Evolutionary conservation across 2,329 filamentous ascomycete genomes (phyloP).

Genomic region (Seiridium unicorne): DNA sequence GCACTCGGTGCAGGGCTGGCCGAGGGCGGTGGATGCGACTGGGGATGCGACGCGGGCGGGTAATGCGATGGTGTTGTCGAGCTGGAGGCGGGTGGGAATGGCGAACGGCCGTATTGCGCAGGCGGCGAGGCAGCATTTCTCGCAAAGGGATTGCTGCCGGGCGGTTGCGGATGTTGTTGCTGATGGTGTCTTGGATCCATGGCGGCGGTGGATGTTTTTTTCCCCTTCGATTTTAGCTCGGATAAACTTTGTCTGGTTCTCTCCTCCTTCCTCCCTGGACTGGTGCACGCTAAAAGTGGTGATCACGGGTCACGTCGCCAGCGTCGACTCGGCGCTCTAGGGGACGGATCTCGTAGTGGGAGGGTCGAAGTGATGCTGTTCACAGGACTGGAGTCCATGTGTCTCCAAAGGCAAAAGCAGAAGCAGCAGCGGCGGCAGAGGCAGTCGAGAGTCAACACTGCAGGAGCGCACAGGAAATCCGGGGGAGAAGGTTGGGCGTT

Average conservation of each 20-base stretch:
- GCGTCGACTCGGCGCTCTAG: neutral
- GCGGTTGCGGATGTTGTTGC: neutral
- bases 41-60: constrained; percentile 19
- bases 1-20: constrained; percentile 22
- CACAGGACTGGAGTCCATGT: neutral
- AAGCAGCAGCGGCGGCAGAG: neutral
- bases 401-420: neutral
- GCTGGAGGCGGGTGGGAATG: constrained; percentile 10
- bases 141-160: constrained; percentile 8
- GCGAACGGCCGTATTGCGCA: constrained; percentile 13
- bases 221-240: neutral
- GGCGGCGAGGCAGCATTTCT: constrained; percentile 11
- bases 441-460: neutral
- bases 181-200: constrained; percentile 11
- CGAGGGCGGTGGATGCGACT: constrained; percentile 21
- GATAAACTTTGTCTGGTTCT: neutral
- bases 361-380: neutral
- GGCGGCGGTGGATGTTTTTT: neutral
- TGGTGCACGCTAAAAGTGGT: neutral
- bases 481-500: constrained; percentile 1
- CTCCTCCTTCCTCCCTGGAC: neutral
- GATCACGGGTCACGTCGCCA: neutral
- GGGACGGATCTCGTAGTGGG: neutral
- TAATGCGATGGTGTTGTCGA: constrained; percentile 4
- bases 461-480: neutral